Base-by-base conservation (phyloP, 1,139 yeast genomes). In the Hanseniaspora sp. region DNA sequence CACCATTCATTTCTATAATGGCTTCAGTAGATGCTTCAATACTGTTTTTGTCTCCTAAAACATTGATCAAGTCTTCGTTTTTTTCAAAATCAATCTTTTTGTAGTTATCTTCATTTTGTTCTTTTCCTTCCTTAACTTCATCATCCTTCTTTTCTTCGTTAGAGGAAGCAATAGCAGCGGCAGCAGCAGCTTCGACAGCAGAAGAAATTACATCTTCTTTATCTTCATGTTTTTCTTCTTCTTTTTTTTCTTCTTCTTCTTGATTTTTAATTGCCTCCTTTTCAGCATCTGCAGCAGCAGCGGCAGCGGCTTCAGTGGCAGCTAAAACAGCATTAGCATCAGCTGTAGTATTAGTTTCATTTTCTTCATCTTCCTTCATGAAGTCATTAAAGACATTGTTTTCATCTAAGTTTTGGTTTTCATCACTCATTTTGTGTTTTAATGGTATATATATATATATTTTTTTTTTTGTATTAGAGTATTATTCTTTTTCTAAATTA, bases 291-390 rank as follows among this genome's bases (percentile, higher is more conserved):
- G 12, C 31, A 31, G 23, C 46, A 43, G 23, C 31, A 30, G 35
- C 29, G 2, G 13, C 42, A 33, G 35, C 18, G 12, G 13, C 17
- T 13, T 15, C 42, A 18, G 28, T 39, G 3, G 28, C 29, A 9
- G 13, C 46, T 29, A 43, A 43, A 43, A 30, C 37, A 8, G 35
- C 37, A 8, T 37, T 29, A 15, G 18, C 28, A 3, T 42, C 42
- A n/a, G 38, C 41, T 15, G 30, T 28, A n/a, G 13, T 33, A 31
- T 42, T 41, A 7, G 35, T 28, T 28, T 48, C 53, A 17, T 42
- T 48, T 35, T 48, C 53, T 35, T 42, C 53, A 28, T 51, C 54
- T 18, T 51, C 54, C 15, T 51, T 51, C 45, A 51, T 51, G 46
- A 42, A 51, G 43, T 51, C 46, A 15, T 44, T 51, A 40, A 51